Conservation (phyloP, 169 alveolate species). For the Cryptosporidium canis region DNA sequence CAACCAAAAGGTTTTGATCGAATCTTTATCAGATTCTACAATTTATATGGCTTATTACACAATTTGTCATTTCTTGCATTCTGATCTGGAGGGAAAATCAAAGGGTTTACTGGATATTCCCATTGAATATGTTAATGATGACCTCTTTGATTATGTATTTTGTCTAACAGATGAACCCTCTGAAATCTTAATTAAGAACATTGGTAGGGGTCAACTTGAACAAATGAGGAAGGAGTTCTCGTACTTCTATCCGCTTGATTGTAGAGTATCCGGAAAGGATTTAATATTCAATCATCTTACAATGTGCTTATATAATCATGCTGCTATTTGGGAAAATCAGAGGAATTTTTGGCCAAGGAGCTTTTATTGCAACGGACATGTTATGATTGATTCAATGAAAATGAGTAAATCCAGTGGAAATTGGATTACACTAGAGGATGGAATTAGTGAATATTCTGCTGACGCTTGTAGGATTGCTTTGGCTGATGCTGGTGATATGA, state of each 20-base stretch:
- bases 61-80: conserved; percentile 95
- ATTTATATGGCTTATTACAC: conserved; percentile 99
- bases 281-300: conserved; percentile 97
- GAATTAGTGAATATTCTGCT: conserved; percentile 91
- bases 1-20: conserved; percentile 90
- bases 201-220: conserved; percentile 75
- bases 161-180: conserved; percentile 86
- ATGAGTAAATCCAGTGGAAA: conserved; percentile 98
- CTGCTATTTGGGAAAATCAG: conserved; percentile 97
- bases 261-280: conserved; percentile 97
- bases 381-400: conserved; percentile 94
- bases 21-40: conserved; percentile 98
- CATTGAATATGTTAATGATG: conserved; percentile 90
- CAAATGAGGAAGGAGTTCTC: conserved; percentile 91
- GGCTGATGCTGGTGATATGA: conserved; percentile 98
- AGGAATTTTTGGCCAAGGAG: conserved; percentile 83
- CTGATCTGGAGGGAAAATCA: conserved; percentile 87
- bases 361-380: conserved; percentile 97
- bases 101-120: conserved; percentile 87
- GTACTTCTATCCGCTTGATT: conserved; percentile 95
- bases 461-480: conserved; percentile 97
- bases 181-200: conserved; percentile 80
- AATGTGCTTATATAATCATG: conserved; percentile 97
- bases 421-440: conserved; percentile 93
- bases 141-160: conserved; percentile 95